A percentile compares a stretch with the other conserved stretches of the same genome.
These are phyloP conservation scores for Ogataea salicorniae DNA, from an alignment of 805 yeast genomes.

Conservation along the genomic window DNA sequence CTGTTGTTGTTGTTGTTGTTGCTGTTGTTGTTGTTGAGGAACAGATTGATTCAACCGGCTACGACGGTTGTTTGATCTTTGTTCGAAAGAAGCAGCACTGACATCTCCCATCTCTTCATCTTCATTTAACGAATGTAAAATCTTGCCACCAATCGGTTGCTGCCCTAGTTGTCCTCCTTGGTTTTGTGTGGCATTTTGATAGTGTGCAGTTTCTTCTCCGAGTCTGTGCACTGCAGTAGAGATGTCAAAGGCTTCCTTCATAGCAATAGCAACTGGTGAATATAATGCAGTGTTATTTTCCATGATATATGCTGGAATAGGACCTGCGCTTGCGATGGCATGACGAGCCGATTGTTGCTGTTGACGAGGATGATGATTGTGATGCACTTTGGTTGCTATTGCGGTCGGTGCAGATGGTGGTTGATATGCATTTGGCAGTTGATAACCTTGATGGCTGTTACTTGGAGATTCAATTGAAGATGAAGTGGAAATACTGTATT, in stretches of 20 bases:
- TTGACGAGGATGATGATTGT: conserved; percentile 3
- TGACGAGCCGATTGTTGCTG: background rate
- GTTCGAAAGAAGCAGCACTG: too few relatives aligned
- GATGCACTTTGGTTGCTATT: background rate
- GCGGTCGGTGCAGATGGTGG: conserved; percentile 12
- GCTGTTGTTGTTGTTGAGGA: too few relatives aligned
- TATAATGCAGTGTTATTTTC: conserved; percentile 30
- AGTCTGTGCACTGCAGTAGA: conserved; percentile 57
- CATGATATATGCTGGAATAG: conserved; percentile 16
- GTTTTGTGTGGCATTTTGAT: conserved; percentile 5
- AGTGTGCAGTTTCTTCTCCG: conserved; percentile 43
- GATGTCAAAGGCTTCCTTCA: conserved; percentile 56
- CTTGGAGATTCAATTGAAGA: background rate
- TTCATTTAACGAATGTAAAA: conserved; percentile 11
- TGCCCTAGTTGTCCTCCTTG: background rate
- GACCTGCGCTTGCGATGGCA: conserved; percentile 3
- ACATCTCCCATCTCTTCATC: conserved; percentile 13
- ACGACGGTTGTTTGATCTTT: too few relatives aligned
- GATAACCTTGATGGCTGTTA: background rate
- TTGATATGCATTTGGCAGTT: background rate
- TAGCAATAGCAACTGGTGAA: conserved; percentile 55
- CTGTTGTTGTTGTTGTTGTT: background rate
- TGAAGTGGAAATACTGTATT: background rate
- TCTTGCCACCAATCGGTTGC: background rate
- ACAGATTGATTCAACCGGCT: too few relatives aligned